Base-by-base conservation (phyloP, 306 rosid genomes). In the Rosa lucieae region DNA sequence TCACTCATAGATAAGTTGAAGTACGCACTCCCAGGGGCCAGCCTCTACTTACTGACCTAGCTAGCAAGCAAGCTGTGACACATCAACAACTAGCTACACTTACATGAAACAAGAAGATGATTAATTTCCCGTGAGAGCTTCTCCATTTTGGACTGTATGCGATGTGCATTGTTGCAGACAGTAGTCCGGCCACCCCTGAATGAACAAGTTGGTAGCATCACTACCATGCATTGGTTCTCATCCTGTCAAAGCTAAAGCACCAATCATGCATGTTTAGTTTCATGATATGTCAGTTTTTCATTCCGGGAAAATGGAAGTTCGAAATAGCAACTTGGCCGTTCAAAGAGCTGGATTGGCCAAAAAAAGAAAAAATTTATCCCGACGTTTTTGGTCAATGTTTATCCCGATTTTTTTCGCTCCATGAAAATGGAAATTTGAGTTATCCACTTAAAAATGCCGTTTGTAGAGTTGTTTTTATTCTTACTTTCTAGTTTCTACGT, bases 101-200 rank as follows among this genome's bases (percentile, higher is more conserved):
- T 20, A 20, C 61, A 55, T 55, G 26, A 10, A 21, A 21, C 6
- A 26, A 3, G 37, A 26, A 10, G 17, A 1, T 3, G 67, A 61
- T 61, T 8, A 26, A 61, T 2, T n/a, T 56, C 40, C 53, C 40
- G 5, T 65, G 69, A 56, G 42, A 74, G 47, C 37, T 56, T 55
- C 14, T 74, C 68, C 12, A 53, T 5, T 23, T 73, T 73, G 77
- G 67, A 73, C 67, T 40, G 15, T 39, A 10, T n/a, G 12, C 4
- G n/a, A 73, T 74, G 77, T 29, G 8, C 35, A 42, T 73, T n/a
- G 39, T 74, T 56, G 68, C 77, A 39, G 77, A 73, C 59, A 51
- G 37, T 6, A 32, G 35, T 37, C 66, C 35, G 35, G 35, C 35
- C 35, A 9, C 47, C 55, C 47, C 56, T 52, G 26, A 44, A 3